Conservation (phyloP, 768 basidiomycete genomes). For the Podaxis mareebaensis region DNA sequence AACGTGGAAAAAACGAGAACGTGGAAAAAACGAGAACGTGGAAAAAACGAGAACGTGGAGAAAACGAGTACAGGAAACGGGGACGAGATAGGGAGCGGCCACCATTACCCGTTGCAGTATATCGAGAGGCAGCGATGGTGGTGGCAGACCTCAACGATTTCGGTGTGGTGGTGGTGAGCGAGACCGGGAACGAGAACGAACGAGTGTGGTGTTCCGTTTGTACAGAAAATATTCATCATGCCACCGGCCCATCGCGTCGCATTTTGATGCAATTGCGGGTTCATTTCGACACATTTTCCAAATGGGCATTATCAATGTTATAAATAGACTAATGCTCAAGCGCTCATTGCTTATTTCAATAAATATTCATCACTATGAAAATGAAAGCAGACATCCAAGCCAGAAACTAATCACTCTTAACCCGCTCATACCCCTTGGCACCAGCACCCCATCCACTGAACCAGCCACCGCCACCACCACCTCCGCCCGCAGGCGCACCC, state of each 20-base stretch:
- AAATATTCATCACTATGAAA: neutral
- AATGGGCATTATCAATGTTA: no score
- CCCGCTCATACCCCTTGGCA: constrained; percentile 46
- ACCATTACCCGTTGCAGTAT: constrained; percentile 36
- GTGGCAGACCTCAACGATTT: constrained; percentile 35
- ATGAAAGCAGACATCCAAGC: neutral
- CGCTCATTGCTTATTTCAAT: no score
- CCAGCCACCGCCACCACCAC: constrained; percentile 42
- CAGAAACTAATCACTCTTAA: constrained; percentile 48
- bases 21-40: no score
- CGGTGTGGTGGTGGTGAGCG: constrained; percentile 19
- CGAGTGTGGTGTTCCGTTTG: constrained; percentile 36
- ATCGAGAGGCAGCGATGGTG: neutral
- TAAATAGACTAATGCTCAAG: no score
- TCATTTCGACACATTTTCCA: no score
- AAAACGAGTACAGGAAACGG: constrained; percentile 38
- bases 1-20: no score
- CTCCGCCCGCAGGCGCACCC: constrained; percentile 22
- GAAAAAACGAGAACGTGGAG: constrained; percentile 20
- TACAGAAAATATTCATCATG: no score
- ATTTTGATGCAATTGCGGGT: no score
- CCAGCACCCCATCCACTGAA: constrained; percentile 49
- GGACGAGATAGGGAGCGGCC: constrained; percentile 27
- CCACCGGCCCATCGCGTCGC: no score
- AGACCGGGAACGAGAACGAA: constrained; percentile 69